Conservation (phyloP, 306 rosid genomes). For the Prunus campanulata region DNA sequence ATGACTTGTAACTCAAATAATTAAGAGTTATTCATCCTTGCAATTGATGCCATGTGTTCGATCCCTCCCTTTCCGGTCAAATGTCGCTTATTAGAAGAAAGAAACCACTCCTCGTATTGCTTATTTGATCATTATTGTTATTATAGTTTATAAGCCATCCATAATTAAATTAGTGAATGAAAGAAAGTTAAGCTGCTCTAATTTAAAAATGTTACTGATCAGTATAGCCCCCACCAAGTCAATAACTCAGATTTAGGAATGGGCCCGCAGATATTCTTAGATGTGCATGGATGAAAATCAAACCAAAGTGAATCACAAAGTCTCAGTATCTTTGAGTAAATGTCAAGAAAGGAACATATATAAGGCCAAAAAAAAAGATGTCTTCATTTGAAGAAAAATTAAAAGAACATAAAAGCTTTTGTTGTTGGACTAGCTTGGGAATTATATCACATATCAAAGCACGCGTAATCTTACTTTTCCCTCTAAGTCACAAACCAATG, state of each 20-base stretch:
- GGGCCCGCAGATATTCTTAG: conserved; percentile 7
- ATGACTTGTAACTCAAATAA: too few species aligned
- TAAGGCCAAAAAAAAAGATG: neutral
- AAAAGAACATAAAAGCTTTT: neutral
- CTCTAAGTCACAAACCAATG: neutral
- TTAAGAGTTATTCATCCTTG: too few species aligned
- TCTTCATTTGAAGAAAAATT: conserved; percentile 17
- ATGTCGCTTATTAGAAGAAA: too few species aligned
- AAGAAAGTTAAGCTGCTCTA: neutral
- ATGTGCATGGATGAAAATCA: neutral
- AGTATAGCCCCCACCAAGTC: neutral
- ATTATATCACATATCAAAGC: conserved; percentile 24
- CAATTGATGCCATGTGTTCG: too few species aligned
- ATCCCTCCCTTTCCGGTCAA: too few species aligned
- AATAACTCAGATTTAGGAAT: conserved; percentile 1
- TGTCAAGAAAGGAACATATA: conserved; percentile 45
- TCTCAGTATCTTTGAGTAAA: conserved; percentile 35
- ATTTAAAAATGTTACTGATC: neutral
- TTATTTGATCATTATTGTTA: neutral
- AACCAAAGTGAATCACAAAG: conserved; percentile 19
- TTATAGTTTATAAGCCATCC: neutral
- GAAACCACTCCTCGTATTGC: neutral
- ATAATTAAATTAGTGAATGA: neutral
- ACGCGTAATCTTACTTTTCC: conserved; percentile 32
- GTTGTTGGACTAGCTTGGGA: conserved; percentile 1